Evolutionary conservation across 495 filamentous ascomycete genomes (phyloP).

Genomic region (Penicillium herquei): DNA sequence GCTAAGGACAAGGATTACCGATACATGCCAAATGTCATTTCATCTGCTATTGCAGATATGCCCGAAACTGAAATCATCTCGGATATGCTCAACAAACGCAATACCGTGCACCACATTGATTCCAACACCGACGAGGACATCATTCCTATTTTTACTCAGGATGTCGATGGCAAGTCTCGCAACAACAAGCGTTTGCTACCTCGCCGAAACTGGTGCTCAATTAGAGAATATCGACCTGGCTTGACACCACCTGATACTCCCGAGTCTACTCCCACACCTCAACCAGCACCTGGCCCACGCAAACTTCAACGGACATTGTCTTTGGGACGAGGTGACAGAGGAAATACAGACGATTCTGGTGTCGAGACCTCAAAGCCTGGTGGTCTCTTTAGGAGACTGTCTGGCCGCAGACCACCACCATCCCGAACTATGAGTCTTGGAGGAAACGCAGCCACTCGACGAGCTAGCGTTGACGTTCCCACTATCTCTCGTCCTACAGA

Average conservation of each 20-base stretch:
- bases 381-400: constrained; percentile 56
- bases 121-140: constrained; percentile 87
- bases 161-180: constrained; percentile 82
- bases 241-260: constrained; percentile 67
- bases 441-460: constrained; percentile 19
- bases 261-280: constrained; percentile 27
- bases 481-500: constrained; percentile 30
- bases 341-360: constrained; percentile 3
- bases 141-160: constrained; percentile 86
- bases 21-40: constrained; percentile 90
- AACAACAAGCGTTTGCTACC: constrained; percentile 93
- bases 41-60: constrained; percentile 87
- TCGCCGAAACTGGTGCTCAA: constrained; percentile 89
- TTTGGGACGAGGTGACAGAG: constrained; percentile 54
- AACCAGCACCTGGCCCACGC: constrained; percentile 44
- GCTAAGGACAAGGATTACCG: constrained; percentile 84
- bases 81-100: constrained; percentile 88
- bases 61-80: constrained; percentile 87
- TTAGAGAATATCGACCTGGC: constrained; percentile 75
- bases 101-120: constrained; percentile 80
- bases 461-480: constrained; percentile 38
- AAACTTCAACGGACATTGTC: constrained; percentile 61
- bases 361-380: constrained; percentile 25
- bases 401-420: constrained; percentile 39
- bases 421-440: constrained; percentile 43